A percentile compares a stretch with the other conserved stretches of the same genome.
These are phyloP conservation scores for Phaeotremella skinneri DNA, from an alignment of 768 basidiomycete species.

Conservation along the genomic window DNA sequence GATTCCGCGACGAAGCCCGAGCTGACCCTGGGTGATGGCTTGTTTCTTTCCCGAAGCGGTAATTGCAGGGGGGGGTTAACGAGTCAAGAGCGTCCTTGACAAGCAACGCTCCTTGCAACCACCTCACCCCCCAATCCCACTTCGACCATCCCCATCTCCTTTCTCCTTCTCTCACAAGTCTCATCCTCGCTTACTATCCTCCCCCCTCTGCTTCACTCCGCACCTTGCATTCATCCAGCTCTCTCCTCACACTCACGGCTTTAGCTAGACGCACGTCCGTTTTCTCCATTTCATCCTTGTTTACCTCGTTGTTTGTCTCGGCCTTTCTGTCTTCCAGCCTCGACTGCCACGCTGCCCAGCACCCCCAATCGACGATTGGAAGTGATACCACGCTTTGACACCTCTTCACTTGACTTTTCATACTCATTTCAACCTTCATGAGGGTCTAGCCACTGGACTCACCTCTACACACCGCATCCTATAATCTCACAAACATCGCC, in stretches of 20 bases:
- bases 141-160: background rate
- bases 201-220: background rate
- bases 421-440: background rate
- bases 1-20: no score
- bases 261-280: background rate
- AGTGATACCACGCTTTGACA: no score
- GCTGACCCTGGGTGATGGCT: no score
- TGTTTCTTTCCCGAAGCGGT: background rate
- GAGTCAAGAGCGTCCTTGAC: no score
- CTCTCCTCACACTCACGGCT: background rate
- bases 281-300: background rate
- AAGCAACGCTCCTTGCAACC: background rate
- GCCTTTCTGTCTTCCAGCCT: background rate
- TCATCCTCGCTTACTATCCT: background rate
- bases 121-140: background rate
- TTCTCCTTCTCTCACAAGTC: background rate
- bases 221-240: background rate
- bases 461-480: background rate
- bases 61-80: background rate
- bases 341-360: background rate
- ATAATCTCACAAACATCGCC: constrained; percentile 1
- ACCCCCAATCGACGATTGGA: background rate
- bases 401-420: no score
- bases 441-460: background rate
- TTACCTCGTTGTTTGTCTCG: background rate